Conservation (phyloP, 306 rosid species). For the Fagus crenata region DNA sequence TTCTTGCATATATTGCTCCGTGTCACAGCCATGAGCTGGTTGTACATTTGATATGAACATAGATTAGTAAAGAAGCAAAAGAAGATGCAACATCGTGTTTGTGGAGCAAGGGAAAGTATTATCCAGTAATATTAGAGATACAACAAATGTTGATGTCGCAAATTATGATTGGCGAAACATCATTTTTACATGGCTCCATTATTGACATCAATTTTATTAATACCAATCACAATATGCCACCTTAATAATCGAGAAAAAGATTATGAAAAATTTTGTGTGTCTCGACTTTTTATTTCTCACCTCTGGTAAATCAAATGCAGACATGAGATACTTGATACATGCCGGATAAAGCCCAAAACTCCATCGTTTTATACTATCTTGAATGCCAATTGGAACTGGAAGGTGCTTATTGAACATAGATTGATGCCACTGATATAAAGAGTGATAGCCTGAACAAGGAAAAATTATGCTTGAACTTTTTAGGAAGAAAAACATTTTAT, state of each 20-base stretch:
- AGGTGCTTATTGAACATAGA: conserved; percentile 80
- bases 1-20: conserved; percentile 82
- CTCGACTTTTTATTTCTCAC: conserved; percentile 35
- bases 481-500: neutral
- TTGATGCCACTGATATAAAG: conserved; percentile 81
- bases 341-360: conserved; percentile 94
- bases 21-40: conserved; percentile 92
- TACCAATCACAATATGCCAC: no score
- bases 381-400: conserved; percentile 83
- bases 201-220: no score
- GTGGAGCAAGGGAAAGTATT: neutral
- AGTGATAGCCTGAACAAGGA: conserved; percentile 62
- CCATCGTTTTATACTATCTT: conserved; percentile 88
- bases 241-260: no score
- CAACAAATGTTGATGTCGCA: no score
- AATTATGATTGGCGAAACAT: no score
- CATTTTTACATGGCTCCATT: no score
- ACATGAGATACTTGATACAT: conserved; percentile 87
- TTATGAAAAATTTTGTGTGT: no score
- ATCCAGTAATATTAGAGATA: no score
- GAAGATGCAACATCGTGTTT: conserved; percentile 4
- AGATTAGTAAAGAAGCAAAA: conserved; percentile 3
- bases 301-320: conserved; percentile 98
- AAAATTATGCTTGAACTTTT: neutral
- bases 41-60: conserved; percentile 15